Percentiles rank a stretch among this genome's conserved stretches.
Conservation (phyloP, 2,329 filamentous ascomycete species). For the Colletotrichum tamarilloi region DNA sequence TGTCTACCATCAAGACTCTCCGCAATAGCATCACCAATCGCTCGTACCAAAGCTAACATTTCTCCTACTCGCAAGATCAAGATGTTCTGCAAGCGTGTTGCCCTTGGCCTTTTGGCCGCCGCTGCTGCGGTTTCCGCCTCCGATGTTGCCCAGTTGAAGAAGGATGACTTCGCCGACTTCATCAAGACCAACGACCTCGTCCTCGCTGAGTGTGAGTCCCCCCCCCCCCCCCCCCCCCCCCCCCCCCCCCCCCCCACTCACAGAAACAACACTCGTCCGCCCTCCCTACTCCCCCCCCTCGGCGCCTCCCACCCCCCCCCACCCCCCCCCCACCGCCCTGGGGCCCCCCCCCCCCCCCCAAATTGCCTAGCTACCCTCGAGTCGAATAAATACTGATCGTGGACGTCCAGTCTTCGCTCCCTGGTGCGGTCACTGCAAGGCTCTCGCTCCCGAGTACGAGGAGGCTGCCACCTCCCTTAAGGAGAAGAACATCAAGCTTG, state of each 20-base stretch:
- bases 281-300: too few relatives aligned
- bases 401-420: constrained; percentile 81
- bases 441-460: constrained; percentile 92
- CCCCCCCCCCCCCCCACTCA: too few relatives aligned
- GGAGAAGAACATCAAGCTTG: constrained; percentile 87
- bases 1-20: neutral
- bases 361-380: neutral
- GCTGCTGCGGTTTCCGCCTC: constrained; percentile 69
- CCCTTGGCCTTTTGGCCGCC: constrained; percentile 65
- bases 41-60: neutral
- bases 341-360: constrained; percentile 43
- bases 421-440: constrained; percentile 99
- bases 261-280: too few relatives aligned
- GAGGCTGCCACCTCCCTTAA: constrained; percentile 85
- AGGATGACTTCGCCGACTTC: constrained; percentile 88
- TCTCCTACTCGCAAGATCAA: constrained; percentile 39
- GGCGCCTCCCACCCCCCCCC: too few relatives aligned
- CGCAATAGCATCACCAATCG: neutral
- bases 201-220: constrained; percentile 85
- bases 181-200: constrained; percentile 88
- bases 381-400: constrained; percentile 48
- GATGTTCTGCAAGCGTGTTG: constrained; percentile 63
- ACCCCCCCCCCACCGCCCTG: neutral
- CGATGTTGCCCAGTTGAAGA: constrained; percentile 87
- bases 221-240: too few relatives aligned